A percentile compares a stretch with the other conserved stretches of the same genome.
phyloP scores from a whole-genome alignment of 257 asterid genomes.

The Przewalskia tangutica region DNA sequence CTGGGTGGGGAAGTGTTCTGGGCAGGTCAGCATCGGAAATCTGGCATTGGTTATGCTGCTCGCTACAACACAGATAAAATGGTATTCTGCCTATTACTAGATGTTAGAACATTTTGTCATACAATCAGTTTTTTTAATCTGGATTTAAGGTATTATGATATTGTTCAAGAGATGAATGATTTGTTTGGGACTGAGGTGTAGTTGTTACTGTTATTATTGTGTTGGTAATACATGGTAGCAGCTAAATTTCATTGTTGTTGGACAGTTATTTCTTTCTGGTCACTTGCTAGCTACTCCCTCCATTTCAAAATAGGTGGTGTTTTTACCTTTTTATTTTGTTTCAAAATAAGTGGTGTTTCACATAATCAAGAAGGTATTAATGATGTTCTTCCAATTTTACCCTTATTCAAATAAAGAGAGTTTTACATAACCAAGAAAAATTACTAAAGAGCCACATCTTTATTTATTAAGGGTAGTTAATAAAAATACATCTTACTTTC shows the following conservation, averaged over 20 bases:
- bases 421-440: too few species aligned
- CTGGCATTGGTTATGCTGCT: slow-evolving; percentile 85
- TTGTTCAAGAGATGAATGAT: background rate
- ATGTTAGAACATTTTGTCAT: background rate
- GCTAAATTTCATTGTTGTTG: background rate
- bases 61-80: slow-evolving; percentile 89
- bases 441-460: too few species aligned
- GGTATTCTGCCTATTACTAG: slow-evolving; percentile 30
- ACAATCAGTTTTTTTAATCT: background rate
- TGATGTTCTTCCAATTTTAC: too few species aligned
- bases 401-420: too few species aligned
- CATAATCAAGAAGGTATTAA: too few species aligned
- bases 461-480: too few species aligned
- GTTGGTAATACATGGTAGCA: background rate
- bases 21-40: slow-evolving; percentile 94
- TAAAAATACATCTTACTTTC: too few species aligned
- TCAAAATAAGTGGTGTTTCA: too few species aligned
- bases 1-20: slow-evolving; percentile 93
- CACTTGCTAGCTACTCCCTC: background rate
- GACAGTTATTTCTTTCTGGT: background rate
- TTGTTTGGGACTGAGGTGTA: background rate
- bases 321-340: too few species aligned
- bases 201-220: background rate
- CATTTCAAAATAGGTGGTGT: too few species aligned
- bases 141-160: background rate